A percentile compares a stretch with the other conserved stretches of the same genome.
phyloP scores from a whole-genome alignment of 768 basidiomycete genomes.

The Cyathus striatus region DNA sequence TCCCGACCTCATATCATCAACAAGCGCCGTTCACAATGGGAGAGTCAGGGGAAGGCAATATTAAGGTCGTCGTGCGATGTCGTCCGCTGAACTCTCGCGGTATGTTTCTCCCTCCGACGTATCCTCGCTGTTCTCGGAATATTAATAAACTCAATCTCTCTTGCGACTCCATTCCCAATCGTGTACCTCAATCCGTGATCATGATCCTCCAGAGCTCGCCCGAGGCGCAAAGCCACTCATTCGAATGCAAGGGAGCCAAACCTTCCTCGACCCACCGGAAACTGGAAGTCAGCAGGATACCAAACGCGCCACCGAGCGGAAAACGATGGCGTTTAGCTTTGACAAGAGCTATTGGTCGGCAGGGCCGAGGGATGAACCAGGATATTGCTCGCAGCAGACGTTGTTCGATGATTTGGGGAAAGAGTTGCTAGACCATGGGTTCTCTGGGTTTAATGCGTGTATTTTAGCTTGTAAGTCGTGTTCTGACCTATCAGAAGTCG shows the following conservation, averaged over 20 bases:
- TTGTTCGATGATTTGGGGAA: constrained; percentile 92
- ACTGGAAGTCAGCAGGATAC: constrained; percentile 57
- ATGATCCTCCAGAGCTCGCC: constrained; percentile 82
- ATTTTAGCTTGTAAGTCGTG: constrained; percentile 90
- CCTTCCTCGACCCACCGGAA: constrained; percentile 89
- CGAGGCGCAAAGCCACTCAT: constrained; percentile 93
- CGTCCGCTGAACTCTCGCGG: constrained; percentile 94
- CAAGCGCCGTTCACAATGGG: too few species aligned
- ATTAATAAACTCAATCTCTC: too few species aligned
- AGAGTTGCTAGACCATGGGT: constrained; percentile 92
- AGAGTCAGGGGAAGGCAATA: constrained; percentile 81
- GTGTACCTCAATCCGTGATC: too few species aligned
- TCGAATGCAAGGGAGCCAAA: constrained; percentile 92
- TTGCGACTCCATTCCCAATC: too few species aligned
- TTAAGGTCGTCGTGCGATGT: constrained; percentile 94
- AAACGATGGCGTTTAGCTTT: constrained; percentile 87
- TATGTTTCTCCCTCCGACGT: constrained; percentile 36
- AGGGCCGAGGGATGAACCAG: constrained; percentile 81
- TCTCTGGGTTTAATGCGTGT: constrained; percentile 96
- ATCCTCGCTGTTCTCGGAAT: background rate
- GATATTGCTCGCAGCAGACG: constrained; percentile 92
- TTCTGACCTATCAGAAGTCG: constrained; percentile 1
- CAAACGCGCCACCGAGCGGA: constrained; percentile 86
- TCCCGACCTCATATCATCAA: too few species aligned
- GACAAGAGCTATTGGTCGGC: constrained; percentile 82